phyloP scores from a whole-genome alignment of 495 filamentous ascomycete species.

The Chaetomidium leptoderma region DNA sequence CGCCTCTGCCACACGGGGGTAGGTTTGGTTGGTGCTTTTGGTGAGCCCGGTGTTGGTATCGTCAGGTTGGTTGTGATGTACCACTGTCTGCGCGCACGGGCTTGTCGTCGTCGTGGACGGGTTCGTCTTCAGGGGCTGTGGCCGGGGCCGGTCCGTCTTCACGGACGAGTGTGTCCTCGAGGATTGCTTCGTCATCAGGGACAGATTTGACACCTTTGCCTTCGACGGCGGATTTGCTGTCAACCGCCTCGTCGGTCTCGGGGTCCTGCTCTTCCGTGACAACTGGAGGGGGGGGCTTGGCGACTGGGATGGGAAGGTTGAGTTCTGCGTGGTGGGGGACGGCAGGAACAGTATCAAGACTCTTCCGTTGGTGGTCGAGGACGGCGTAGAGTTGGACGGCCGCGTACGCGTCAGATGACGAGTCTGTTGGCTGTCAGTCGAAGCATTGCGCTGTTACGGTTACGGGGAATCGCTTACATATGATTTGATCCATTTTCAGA shows the following conservation, averaged over 20 bases:
- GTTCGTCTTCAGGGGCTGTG: neutral
- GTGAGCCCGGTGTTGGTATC: neutral
- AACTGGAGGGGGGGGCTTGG: constrained; percentile 31
- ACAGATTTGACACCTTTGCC: neutral
- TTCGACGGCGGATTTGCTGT: neutral
- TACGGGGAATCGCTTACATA: constrained; percentile 53
- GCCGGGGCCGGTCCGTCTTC: neutral
- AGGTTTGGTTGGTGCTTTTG: no score
- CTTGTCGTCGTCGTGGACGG: no score
- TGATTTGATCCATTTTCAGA: constrained; percentile 61
- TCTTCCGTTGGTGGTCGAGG: constrained; percentile 61
- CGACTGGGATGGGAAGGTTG: constrained; percentile 54
- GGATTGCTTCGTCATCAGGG: neutral
- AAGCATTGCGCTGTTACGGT: constrained; percentile 15
- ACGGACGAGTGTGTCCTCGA: neutral
- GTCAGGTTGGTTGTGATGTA: neutral
- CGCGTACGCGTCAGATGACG: constrained; percentile 79
- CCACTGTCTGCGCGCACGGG: neutral
- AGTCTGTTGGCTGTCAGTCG: constrained; percentile 49
- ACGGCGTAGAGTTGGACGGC: constrained; percentile 65
- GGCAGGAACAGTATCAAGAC: constrained; percentile 64
- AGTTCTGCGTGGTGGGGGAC: constrained; percentile 63
- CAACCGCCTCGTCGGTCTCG: neutral
- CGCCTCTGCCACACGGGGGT: no score
- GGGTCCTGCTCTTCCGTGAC: constrained; percentile 29